Evolutionary conservation across 805 yeast species (phyloP).

Genomic region (Zygosaccharomyces gambellarensis): DNA sequence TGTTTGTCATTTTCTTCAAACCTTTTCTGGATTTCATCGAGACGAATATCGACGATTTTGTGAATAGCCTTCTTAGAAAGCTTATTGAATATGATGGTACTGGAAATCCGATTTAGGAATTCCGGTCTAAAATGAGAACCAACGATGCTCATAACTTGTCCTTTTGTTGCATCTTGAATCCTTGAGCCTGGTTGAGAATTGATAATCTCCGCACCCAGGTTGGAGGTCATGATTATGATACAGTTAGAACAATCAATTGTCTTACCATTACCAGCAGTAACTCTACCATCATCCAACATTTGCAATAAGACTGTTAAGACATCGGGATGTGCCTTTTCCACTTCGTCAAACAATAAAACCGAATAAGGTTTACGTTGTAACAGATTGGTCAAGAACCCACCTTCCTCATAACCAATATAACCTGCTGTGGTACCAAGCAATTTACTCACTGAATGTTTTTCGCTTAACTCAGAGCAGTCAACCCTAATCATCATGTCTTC

Average conservation of each 20-base stretch:
- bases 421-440: conserved; percentile 97
- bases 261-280: conserved; percentile 91
- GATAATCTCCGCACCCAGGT: conserved; percentile 90
- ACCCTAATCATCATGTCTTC: conserved; percentile 96
- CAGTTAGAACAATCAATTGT: conserved; percentile 88
- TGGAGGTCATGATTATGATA: conserved; percentile 93
- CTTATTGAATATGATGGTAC: conserved; percentile 89
- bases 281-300: conserved; percentile 92
- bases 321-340: conserved; percentile 98
- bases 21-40: conserved; percentile 78
- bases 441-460: conserved; percentile 93
- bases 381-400: conserved; percentile 93
- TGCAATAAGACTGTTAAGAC: conserved; percentile 89
- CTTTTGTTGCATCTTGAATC: conserved; percentile 64
- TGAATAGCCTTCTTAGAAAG: conserved; percentile 86
- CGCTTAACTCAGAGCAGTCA: conserved; percentile 94
- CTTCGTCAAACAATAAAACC: conserved; percentile 94
- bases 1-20: conserved; percentile 80
- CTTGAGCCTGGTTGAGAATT: conserved; percentile 59
- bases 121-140: conserved; percentile 93
- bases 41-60: conserved; percentile 82
- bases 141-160: conserved; percentile 77
- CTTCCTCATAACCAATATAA: conserved; percentile 94
- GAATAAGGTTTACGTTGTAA: conserved; percentile 89
- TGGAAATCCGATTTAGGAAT: conserved; percentile 91